Percentiles rank a stretch among this genome's conserved stretches.
Conservation (phyloP, 495 filamentous ascomycete species). For the Aspergillus haitiensis region DNA sequence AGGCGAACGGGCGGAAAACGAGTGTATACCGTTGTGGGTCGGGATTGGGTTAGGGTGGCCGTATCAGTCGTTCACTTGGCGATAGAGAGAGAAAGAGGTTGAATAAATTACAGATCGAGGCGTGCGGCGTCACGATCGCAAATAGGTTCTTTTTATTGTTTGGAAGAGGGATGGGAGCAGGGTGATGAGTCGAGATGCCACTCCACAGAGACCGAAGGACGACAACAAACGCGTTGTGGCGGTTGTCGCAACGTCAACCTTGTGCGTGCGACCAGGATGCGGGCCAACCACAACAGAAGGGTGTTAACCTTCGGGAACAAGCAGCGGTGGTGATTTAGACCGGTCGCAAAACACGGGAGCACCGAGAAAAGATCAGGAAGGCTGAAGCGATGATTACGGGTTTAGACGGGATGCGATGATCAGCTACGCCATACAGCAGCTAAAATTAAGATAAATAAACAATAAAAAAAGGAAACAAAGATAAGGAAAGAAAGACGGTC, state of each 20-base stretch:
- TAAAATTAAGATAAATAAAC: slow-evolving; percentile 12
- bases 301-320: slow-evolving; percentile 14
- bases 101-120: slow-evolving; percentile 4
- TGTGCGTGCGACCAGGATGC: slow-evolving; percentile 24
- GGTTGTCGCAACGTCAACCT: slow-evolving; percentile 13
- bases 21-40: slow-evolving; percentile 16
- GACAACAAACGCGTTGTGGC: slow-evolving; percentile 31
- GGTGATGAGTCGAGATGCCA: slow-evolving; percentile 13
- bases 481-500: not conserved
- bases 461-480: not conserved
- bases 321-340: slow-evolving; percentile 12
- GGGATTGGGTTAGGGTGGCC: slow-evolving; percentile 9
- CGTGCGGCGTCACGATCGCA: not conserved
- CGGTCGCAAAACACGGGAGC: slow-evolving; percentile 18
- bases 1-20: slow-evolving; percentile 9
- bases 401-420: slow-evolving; percentile 8
- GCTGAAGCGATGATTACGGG: slow-evolving; percentile 5
- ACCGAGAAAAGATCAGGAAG: slow-evolving; percentile 9
- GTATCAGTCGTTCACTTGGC: slow-evolving; percentile 16
- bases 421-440: slow-evolving; percentile 19
- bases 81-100: slow-evolving; percentile 2
- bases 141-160: not conserved
- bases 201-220: slow-evolving; percentile 9
- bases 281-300: slow-evolving; percentile 22
- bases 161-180: not conserved